Evolutionary conservation across 2,329 filamentous ascomycete species (phyloP), one percentile per base, ranked within the genome.

Genomic region (Trichoderma koningiopsis): DNA sequence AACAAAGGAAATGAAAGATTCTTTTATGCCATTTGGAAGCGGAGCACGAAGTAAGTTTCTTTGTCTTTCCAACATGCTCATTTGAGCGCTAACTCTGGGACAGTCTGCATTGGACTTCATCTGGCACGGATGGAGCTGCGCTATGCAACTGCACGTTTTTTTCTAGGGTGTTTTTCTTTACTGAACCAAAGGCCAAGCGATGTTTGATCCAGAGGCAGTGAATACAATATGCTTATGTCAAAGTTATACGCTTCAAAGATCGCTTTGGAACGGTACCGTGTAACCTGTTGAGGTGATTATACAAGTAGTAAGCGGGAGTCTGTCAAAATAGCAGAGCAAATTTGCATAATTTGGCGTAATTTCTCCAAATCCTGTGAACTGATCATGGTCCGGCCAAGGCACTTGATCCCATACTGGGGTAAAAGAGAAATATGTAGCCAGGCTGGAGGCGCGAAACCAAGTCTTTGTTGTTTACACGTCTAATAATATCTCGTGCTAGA

Each of bases 41-140:
- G 64, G 40, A 6, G 16, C 55, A 33, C 22, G 55, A 13, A 49
- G n/a, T 66, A n/a, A 37, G 79, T 83, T 62, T 81, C 85, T 0
- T 88, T 87, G 1, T 53, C 31, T 29, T 8, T 33, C 13, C 13
- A 24, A 53, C 10, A 13, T 24, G 16, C 0, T 10, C 27, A 2
- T 13, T 29, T 49, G 81, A 19, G 19, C 29, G 35, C 35, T 52
- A 47, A 69, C 35, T 0, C 22, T 19, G 37, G 14, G n/a, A 49
- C 69, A 79, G 76, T 74, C 1, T 89, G 87, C 68, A 78, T 89
- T 16, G 87, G 87, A 2, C 76, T 87, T 31, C 85, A 88, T 70
- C 79, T 89, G n/a, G 87, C 87, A 0, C 78, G 79, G 33, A 85
- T 86, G 77, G 86, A 88, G 72, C 72, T 89, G 37, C 79, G 85